These are phyloP conservation scores for Medicago truncatula DNA, from an alignment of 306 rosid species.

Conservation along the genomic window DNA sequence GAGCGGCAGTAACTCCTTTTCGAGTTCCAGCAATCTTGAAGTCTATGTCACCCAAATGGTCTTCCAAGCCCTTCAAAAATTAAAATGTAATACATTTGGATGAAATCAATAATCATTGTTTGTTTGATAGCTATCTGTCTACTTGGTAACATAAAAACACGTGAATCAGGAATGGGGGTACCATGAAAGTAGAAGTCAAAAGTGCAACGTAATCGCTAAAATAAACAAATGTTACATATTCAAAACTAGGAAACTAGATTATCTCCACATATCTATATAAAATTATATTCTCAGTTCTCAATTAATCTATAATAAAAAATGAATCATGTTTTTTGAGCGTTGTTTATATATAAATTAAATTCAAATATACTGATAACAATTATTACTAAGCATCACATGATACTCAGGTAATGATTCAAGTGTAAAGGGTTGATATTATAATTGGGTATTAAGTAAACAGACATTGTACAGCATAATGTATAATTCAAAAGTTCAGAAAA, in stretches of 20 bases:
- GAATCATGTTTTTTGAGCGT: neutral
- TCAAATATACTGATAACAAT: neutral
- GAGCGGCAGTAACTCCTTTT: constrained; percentile 89
- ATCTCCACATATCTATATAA: constrained; percentile 10
- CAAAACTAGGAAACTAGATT: constrained; percentile 29
- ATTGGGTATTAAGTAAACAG: constrained; percentile 29
- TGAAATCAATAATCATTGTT: constrained; percentile 24
- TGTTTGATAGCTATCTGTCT: neutral
- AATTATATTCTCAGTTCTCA: constrained; percentile 13
- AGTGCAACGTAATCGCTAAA: neutral
- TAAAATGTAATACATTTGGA: constrained; percentile 20
- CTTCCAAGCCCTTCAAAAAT: constrained; percentile 85
- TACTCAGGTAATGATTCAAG: neutral
- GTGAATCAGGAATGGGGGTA: neutral
- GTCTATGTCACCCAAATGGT: constrained; percentile 98
- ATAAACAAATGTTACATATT: neutral
- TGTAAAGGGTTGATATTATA: constrained; percentile 16
- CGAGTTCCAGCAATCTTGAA: constrained; percentile 93
- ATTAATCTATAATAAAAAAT: constrained; percentile 16
- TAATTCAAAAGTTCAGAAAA: constrained; percentile 36
- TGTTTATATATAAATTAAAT: constrained; percentile 1
- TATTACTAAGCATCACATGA: constrained; percentile 7
- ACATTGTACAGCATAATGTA: constrained; percentile 27
- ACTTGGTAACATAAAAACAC: neutral
- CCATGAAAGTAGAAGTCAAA: neutral